Evolutionary conservation across 2,329 filamentous ascomycete genomes (phyloP), one percentile per base, ranked within the genome.

Genomic region (Epichloe sibirici): DNA sequence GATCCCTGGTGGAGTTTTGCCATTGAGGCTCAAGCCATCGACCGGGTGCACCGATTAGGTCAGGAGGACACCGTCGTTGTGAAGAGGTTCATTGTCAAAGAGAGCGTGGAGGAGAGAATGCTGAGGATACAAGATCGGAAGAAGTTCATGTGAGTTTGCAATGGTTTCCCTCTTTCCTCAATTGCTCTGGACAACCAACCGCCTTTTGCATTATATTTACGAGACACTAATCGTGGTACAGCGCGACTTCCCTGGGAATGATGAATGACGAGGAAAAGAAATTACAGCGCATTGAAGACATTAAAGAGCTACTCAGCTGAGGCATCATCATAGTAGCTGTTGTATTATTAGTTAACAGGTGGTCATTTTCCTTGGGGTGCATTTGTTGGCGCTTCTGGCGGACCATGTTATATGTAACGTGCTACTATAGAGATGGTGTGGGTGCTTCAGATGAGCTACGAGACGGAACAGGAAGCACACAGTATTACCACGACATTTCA

Each of bases 1-100:
- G 93, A 98, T 68, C 93, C 93, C 0, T 98, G 93, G 93, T 98
- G 93, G 93, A 94, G 88, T 64, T 98, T 91, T 68, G 90, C 93
- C 0, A 85, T 97, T 12, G 93, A 98, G 69, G 89, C 90, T 5
- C 93, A 98, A 69, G 93, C 93, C 8, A 97, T 98, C 63, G 93
- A 98, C 71, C 88, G 93, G 1, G 90, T 98, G 37, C 93, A 98
- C 72, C 82, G 93, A 8, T 96, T 98, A 88, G 93, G 93, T 0
- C 93, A 98, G 67, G 83, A 86, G 48, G 78, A 82, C 15, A 87
- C 91, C 62, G 93, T 98, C 2, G 81, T 82, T 52, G 90, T 98
- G 0, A 85, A 85, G 59, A 76, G 93, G 31, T 97, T 97, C 63
- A 86, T 98, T 53, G 87, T 95, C 1, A 85, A 86, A 68, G 82